These are phyloP conservation scores for Petrea volubilis DNA, from an alignment of 257 asterid genomes.

Conservation along the genomic window DNA sequence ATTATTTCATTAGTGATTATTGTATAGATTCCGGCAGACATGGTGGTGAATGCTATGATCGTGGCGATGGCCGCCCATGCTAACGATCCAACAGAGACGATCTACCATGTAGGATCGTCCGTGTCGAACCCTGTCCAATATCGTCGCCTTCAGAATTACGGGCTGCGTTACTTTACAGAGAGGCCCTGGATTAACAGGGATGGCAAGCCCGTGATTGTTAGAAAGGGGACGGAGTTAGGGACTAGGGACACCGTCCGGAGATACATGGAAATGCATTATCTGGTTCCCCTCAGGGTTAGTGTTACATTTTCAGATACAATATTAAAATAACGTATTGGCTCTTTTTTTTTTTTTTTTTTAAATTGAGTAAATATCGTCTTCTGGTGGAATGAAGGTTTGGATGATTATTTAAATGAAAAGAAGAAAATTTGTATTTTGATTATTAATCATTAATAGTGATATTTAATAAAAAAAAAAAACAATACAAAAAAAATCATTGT, in stretches of 20 bases:
- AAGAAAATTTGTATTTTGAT: too few species aligned
- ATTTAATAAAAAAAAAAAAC: too few species aligned
- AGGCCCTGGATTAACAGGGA: constrained; percentile 44
- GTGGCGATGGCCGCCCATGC: constrained; percentile 46
- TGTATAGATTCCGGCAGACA: constrained; percentile 62
- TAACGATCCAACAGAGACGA: background rate
- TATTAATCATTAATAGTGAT: too few species aligned
- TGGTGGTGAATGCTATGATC: constrained; percentile 62
- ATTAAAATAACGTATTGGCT: too few species aligned
- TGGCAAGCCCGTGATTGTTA: constrained; percentile 42
- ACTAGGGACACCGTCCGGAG: constrained; percentile 37
- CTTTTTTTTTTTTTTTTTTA: too few species aligned
- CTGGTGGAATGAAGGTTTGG: too few species aligned
- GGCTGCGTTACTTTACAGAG: constrained; percentile 38
- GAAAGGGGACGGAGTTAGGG: constrained; percentile 23
- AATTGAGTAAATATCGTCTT: too few species aligned
- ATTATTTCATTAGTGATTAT: background rate
- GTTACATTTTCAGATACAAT: too few species aligned
- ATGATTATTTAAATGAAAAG: too few species aligned
- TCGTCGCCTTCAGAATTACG: constrained; percentile 18
- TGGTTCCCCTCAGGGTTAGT: constrained; percentile 50
- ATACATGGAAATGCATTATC: constrained; percentile 39
- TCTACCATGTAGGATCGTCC: constrained; percentile 60
- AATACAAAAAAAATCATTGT: too few species aligned
- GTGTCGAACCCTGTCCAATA: constrained; percentile 40